Conservation (phyloP, 2,329 filamentous ascomycete genomes). For the Volutella citrinella region DNA sequence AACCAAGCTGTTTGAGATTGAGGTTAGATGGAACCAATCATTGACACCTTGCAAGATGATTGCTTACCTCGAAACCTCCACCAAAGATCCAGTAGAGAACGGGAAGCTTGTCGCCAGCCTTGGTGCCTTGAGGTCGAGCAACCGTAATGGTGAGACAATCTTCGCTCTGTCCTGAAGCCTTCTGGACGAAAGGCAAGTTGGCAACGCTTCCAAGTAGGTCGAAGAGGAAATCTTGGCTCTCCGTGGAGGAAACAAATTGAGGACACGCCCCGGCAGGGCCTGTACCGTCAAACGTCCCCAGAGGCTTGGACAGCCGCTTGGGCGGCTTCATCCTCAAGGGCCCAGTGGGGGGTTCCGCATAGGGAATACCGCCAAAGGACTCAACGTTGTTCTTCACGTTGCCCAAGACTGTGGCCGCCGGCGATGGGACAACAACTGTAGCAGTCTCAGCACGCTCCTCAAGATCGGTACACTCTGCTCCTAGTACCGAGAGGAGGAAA, state of each 20-base stretch:
- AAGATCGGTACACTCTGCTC: no score
- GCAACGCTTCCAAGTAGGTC: constrained; percentile 37
- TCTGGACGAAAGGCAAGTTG: constrained; percentile 44
- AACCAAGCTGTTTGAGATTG: constrained; percentile 22
- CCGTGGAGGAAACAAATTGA: constrained; percentile 52
- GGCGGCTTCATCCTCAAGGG: constrained; percentile 59
- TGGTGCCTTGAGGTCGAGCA: constrained; percentile 42
- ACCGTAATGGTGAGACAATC: constrained; percentile 52
- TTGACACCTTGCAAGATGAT: background rate
- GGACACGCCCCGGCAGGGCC: constrained; percentile 51
- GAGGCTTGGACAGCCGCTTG: constrained; percentile 42
- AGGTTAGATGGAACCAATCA: background rate
- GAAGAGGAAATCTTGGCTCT: constrained; percentile 28
- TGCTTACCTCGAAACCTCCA: constrained; percentile 45
- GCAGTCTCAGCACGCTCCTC: constrained; percentile 2
- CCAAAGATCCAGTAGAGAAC: constrained; percentile 59
- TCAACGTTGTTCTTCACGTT: constrained; percentile 38
- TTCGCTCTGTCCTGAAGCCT: constrained; percentile 41
- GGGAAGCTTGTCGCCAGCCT: constrained; percentile 42
- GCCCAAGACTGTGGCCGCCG: background rate
- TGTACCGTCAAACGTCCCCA: constrained; percentile 53
- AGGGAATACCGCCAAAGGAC: constrained; percentile 62
- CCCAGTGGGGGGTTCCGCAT: constrained; percentile 57
- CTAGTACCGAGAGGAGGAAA: no score
- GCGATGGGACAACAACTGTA: background rate